A percentile compares a stretch with the other conserved stretches of the same genome.
phyloP scores from a whole-genome alignment of 177 flowering plant species.

The Telopea speciosissima region DNA sequence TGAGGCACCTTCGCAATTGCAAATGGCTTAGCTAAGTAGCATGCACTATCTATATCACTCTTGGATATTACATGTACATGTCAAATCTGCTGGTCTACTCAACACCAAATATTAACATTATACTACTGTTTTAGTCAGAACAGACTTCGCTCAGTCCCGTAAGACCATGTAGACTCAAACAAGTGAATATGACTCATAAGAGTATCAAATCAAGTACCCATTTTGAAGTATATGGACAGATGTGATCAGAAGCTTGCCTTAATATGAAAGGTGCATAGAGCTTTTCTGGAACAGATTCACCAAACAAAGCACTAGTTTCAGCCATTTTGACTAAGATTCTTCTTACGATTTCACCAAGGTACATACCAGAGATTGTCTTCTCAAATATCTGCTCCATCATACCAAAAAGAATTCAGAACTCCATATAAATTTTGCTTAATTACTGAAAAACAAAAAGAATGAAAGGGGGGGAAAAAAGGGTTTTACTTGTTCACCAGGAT shows the following conservation, averaged over 20 bases:
- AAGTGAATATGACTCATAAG: not conserved
- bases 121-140: not conserved
- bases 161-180: not conserved
- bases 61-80: no score
- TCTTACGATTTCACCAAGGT: conserved; percentile 79
- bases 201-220: not conserved
- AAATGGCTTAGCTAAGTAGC: no score
- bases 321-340: conserved; percentile 62
- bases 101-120: no score
- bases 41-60: no score
- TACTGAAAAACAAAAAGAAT: not conserved
- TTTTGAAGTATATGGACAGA: not conserved
- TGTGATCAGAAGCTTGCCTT: conserved; percentile 29
- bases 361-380: conserved; percentile 90
- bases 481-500: conserved; percentile 83
- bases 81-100: no score
- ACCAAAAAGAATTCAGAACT: not conserved
- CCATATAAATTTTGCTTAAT: not conserved
- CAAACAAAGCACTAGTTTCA: conserved; percentile 48
- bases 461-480: not conserved
- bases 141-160: not conserved
- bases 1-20: no score
- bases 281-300: conserved; percentile 37
- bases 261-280: conserved; percentile 53
- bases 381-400: conserved; percentile 50